Conservation (phyloP, 805 yeast genomes). For the Suhomyces tanzawaensis region DNA sequence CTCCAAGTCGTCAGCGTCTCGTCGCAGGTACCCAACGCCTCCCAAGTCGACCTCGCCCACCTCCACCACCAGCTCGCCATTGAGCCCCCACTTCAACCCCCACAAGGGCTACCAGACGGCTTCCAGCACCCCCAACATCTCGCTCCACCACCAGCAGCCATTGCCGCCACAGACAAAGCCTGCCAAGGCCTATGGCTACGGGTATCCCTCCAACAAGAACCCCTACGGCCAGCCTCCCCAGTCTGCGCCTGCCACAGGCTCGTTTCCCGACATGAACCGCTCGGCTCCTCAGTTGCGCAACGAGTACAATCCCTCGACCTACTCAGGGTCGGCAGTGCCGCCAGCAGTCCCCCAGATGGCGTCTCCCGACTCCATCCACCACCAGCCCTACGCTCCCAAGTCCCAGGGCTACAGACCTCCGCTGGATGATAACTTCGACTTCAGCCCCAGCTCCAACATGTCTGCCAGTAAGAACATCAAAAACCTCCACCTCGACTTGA, state of each 20-base stretch:
- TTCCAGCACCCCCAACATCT: slow-evolving; percentile 7
- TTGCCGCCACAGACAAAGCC: background rate
- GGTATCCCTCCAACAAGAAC: slow-evolving; percentile 4
- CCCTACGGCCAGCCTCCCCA: slow-evolving; percentile 4
- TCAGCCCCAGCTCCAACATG: slow-evolving; percentile 13
- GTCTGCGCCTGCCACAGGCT: slow-evolving; percentile 1
- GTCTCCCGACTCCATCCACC: slow-evolving; percentile 5
- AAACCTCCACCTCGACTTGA: slow-evolving; percentile 20
- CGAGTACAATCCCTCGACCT: background rate
- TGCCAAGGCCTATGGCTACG: slow-evolving; percentile 2
- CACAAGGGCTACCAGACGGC: slow-evolving; percentile 5
- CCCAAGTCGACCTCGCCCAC: slow-evolving; percentile 12
- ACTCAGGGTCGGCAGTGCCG: background rate
- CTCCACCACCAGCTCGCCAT: slow-evolving; percentile 9
- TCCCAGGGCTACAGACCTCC: background rate
- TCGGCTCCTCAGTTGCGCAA: background rate
- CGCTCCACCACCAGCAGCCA: slow-evolving; percentile 2
- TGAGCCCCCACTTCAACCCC: slow-evolving; percentile 4
- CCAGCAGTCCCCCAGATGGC: background rate
- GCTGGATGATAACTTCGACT: slow-evolving; percentile 12
- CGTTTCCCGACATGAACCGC: background rate
- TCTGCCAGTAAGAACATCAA: slow-evolving; percentile 18
- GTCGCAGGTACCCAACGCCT: slow-evolving; percentile 8
- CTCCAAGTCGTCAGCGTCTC: slow-evolving; percentile 3
- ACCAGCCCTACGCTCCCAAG: background rate